Evolutionary conservation across 306 rosid genomes (phyloP).

Genomic region (Cucurbita maxima): DNA sequence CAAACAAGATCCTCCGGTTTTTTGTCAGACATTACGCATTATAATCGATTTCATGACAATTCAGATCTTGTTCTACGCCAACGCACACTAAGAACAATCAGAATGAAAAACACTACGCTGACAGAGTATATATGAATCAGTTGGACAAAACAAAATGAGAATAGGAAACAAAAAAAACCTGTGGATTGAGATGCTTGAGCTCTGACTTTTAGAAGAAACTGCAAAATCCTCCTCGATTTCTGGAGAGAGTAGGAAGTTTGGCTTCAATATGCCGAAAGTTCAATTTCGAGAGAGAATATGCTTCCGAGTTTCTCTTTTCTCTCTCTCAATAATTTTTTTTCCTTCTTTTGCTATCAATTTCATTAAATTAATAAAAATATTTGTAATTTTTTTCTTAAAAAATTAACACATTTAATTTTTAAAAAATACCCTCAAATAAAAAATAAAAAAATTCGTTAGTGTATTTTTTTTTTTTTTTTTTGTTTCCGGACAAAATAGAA

Average conservation of each 20-base stretch:
- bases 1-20: not conserved
- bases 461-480: no score
- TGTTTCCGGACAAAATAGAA: no score
- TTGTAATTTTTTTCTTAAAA: no score
- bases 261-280: not conserved
- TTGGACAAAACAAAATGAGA: not conserved
- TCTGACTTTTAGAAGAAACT: not conserved
- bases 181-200: not conserved
- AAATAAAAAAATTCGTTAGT: no score
- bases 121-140: not conserved
- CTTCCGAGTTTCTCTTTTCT: not conserved
- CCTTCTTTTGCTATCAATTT: no score
- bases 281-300: not conserved
- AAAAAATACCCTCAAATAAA: no score
- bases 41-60: not conserved
- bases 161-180: not conserved
- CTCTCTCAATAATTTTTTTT: not conserved
- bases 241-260: not conserved
- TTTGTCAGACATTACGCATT: not conserved
- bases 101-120: not conserved
- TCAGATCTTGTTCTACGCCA: not conserved
- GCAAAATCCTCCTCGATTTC: slow-evolving; percentile 4
- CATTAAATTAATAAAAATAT: no score
- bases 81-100: not conserved
- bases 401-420: no score